Evolutionary conservation across 108 stramenopile genomes (phyloP).

Genomic region (Stephanodiscus minutulus): DNA sequence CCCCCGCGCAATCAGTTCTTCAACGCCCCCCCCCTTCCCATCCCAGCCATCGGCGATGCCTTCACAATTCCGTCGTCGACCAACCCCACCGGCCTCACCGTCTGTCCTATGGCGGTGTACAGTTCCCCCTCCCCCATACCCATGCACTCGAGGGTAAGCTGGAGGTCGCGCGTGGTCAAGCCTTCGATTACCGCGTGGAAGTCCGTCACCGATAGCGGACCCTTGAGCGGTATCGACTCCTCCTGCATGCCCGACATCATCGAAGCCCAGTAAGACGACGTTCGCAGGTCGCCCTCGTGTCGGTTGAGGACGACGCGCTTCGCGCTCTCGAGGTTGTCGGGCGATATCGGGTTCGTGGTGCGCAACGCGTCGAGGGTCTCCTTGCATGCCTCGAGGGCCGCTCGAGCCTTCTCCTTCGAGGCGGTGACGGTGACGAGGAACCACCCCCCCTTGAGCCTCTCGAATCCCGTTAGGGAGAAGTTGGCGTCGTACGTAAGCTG

Average conservation of each 20-base stretch:
- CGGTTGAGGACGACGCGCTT: conserved; percentile 94
- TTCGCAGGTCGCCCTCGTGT: conserved; percentile 89
- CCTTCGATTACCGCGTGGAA: conserved; percentile 88
- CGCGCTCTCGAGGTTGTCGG: conserved; percentile 94
- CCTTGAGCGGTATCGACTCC: conserved; percentile 91
- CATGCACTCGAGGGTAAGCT: conserved; percentile 78
- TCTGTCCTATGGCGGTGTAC: conserved; percentile 86
- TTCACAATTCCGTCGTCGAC: conserved; percentile 72
- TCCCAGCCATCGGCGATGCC: conserved; percentile 80
- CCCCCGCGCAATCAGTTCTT: conserved; percentile 57
- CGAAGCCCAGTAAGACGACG: conserved; percentile 90
- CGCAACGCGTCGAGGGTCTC: conserved; percentile 85
- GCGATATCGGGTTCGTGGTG: conserved; percentile 72
- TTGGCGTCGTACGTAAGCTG: conserved; percentile 98
- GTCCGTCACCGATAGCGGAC: conserved; percentile 88
- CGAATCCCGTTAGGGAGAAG: conserved; percentile 91
- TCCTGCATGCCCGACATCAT: conserved; percentile 94
- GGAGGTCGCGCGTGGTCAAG: conserved; percentile 87
- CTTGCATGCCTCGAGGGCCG: conserved; percentile 92
- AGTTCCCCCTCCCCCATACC: conserved; percentile 77
- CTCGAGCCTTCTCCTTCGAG: conserved; percentile 93
- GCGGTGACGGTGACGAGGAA: conserved; percentile 96
- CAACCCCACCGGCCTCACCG: conserved; percentile 72
- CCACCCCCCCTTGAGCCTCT: conserved; percentile 93
- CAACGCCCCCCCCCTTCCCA: conserved; percentile 86